Conservation (phyloP, 139 green algal species). For the Chlamydomonas sphaeroides region DNA sequence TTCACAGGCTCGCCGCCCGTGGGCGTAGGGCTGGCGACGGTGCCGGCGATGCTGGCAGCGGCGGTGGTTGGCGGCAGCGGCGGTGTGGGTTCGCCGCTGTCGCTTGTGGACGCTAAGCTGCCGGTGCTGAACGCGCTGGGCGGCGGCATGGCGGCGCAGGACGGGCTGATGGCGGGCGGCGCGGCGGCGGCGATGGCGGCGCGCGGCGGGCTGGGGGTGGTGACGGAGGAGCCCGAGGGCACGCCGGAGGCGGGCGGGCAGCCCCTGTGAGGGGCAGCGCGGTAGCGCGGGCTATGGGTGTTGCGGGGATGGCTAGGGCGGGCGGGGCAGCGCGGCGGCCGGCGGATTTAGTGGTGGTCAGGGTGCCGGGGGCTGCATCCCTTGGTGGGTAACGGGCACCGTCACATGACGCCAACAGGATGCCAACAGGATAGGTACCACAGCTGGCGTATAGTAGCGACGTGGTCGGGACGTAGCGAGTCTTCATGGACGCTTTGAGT, state of each 20-base stretch:
- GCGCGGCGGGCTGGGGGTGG: constrained; percentile 1
- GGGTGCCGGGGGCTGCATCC: too few relatives aligned
- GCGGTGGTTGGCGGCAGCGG: neutral
- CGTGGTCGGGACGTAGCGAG: too few relatives aligned
- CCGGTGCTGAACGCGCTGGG: constrained; percentile 30
- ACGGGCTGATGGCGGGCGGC: neutral
- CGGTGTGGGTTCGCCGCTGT: neutral
- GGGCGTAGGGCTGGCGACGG: constrained; percentile 6
- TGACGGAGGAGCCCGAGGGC: constrained; percentile 36
- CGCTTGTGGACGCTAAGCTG: neutral
- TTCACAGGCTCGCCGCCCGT: neutral
- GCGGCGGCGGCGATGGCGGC: neutral
- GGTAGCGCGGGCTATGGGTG: too few relatives aligned
- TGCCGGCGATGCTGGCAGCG: neutral
- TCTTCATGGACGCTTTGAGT: too few relatives aligned
- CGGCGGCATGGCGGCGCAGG: constrained; percentile 28
- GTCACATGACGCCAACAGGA: too few relatives aligned
- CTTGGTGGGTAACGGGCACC: too few relatives aligned
- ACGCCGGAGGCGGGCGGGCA: neutral
- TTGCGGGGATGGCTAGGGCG: too few relatives aligned
- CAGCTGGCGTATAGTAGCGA: too few relatives aligned
- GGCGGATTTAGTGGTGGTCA: too few relatives aligned
- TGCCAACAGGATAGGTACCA: too few relatives aligned
- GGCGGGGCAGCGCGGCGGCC: too few relatives aligned
- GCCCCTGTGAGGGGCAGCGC: too few relatives aligned